These are phyloP conservation scores for Aegle marmelos DNA, from an alignment of 345 rosid species.

Conservation along the genomic window DNA sequence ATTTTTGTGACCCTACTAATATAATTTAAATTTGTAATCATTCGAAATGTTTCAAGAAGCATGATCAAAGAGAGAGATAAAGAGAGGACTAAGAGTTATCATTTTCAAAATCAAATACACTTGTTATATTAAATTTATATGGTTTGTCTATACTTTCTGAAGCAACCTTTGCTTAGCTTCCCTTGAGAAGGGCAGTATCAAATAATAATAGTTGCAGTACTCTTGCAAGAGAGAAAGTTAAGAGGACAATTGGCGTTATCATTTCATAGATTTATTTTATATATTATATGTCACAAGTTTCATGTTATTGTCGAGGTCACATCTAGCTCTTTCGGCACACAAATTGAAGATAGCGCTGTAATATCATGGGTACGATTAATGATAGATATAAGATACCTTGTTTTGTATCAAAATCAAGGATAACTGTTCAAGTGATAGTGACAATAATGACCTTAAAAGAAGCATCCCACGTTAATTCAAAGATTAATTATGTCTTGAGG, in stretches of 20 bases:
- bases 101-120: background rate
- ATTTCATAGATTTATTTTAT: background rate
- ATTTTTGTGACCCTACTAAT: no score
- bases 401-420: constrained; percentile 2
- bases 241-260: background rate
- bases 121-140: background rate
- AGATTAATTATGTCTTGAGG: background rate
- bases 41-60: background rate
- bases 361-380: background rate
- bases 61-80: background rate
- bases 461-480: background rate
- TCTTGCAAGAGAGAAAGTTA: background rate
- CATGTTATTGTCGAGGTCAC: background rate
- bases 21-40: background rate
- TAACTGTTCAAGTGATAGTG: background rate
- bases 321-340: background rate
- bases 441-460: background rate
- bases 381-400: background rate
- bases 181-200: background rate
- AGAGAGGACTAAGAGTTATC: background rate
- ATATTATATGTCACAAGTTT: background rate
- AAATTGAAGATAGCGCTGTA: background rate
- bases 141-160: background rate
- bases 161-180: background rate
- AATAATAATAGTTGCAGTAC: background rate